phyloP scores from a whole-genome alignment of 2,329 filamentous ascomycete species.

The Trichophyton rubrum region DNA sequence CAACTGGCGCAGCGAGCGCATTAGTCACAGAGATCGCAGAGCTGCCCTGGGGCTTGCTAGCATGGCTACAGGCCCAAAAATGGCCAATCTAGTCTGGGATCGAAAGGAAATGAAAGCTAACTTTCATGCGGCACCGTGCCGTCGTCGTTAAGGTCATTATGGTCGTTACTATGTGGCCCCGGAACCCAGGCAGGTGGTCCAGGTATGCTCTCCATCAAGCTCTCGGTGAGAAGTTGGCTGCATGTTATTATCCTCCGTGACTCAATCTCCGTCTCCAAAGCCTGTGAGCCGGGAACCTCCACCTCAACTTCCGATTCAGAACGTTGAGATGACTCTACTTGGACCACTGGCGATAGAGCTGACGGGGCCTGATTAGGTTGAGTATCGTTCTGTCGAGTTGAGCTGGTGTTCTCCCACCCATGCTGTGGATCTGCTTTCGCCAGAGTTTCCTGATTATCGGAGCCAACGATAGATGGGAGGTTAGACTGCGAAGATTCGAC shows the following conservation, averaged over 20 bases:
- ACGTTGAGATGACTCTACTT: slow-evolving; percentile 32
- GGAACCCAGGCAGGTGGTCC: slow-evolving; percentile 24
- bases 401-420: neutral
- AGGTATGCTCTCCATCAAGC: slow-evolving; percentile 34
- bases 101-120: neutral
- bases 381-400: neutral
- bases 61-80: too few relatives aligned
- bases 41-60: neutral
- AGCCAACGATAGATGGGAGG: neutral
- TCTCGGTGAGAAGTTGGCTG: slow-evolving; percentile 30
- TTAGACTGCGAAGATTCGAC: neutral
- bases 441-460: neutral
- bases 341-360: slow-evolving; percentile 23
- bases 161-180: neutral
- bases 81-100: too few relatives aligned
- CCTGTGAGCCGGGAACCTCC: neutral
- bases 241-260: slow-evolving; percentile 19
- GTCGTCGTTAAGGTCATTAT: neutral
- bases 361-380: neutral
- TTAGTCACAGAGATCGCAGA: neutral
- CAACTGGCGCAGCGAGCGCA: too few relatives aligned
- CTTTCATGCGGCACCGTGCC: neutral
- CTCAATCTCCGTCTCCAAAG: neutral
- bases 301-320: slow-evolving; percentile 10
- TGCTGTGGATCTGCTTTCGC: neutral